These are phyloP conservation scores for Fusarium verrucosum DNA, from an alignment of 2,329 filamentous ascomycete species.

Conservation along the genomic window DNA sequence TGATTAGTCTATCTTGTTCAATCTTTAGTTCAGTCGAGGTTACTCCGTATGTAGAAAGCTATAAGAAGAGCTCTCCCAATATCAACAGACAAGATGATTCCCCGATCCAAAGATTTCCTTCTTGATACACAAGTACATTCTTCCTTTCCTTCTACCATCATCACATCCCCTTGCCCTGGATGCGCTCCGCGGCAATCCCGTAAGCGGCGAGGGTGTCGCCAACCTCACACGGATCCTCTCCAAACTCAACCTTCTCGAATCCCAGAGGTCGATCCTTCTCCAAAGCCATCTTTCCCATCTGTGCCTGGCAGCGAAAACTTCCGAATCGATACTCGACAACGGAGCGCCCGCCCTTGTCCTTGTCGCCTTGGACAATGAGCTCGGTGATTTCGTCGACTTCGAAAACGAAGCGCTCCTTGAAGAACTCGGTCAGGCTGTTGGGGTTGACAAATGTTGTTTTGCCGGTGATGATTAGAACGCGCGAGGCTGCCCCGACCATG, in stretches of 20 bases:
- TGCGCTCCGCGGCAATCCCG: constrained; percentile 47
- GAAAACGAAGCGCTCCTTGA: constrained; percentile 56
- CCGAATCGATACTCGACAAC: constrained; percentile 63
- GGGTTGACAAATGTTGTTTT: constrained; percentile 56
- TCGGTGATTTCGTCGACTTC: constrained; percentile 56
- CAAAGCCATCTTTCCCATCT: constrained; percentile 56
- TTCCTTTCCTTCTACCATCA: not conserved
- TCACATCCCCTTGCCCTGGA: constrained; percentile 48
- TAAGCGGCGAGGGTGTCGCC: constrained; percentile 47
- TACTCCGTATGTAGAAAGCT: not conserved
- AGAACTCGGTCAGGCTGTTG: constrained; percentile 51
- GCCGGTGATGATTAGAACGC: constrained; percentile 62
- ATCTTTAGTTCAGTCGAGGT: not conserved
- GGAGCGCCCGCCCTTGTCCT: constrained; percentile 33
- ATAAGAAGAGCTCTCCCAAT: not conserved
- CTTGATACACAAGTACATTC: not conserved
- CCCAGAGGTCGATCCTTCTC: constrained; percentile 49
- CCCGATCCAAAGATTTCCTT: constrained; percentile 1
- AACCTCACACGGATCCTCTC: constrained; percentile 51
- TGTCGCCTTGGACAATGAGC: constrained; percentile 40
- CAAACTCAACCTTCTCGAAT: constrained; percentile 52
- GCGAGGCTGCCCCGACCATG: constrained; percentile 49
- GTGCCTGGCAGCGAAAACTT: constrained; percentile 64
- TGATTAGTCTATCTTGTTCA: constrained; percentile 12
- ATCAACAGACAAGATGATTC: constrained; percentile 3